Evolutionary conservation across 768 basidiomycete genomes (phyloP).

Genomic region (Tylopilus subfusipes): DNA sequence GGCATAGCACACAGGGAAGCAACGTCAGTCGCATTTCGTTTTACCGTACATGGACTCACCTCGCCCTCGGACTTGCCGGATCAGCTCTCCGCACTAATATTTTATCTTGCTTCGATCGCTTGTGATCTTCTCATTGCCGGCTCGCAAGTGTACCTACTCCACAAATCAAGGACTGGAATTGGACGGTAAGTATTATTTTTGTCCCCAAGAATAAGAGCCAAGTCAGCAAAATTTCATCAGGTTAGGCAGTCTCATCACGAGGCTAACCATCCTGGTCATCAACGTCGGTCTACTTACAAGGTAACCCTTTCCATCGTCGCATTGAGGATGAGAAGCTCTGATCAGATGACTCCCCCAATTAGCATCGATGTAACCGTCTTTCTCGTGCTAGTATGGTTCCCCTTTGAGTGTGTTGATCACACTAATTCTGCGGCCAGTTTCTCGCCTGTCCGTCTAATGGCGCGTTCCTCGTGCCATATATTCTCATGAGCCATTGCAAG

Average conservation of each 20-base stretch:
- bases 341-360: too few relatives aligned
- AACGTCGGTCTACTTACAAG: slow-evolving; percentile 37
- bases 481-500: slow-evolving; percentile 38
- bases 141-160: slow-evolving; percentile 34
- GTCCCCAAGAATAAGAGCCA: background rate
- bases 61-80: background rate
- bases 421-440: slow-evolving; percentile 24
- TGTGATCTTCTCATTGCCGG: slow-evolving; percentile 35
- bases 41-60: background rate
- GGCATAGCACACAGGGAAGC: slow-evolving; percentile 32
- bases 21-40: slow-evolving; percentile 22
- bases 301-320: slow-evolving; percentile 7
- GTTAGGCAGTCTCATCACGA: slow-evolving; percentile 33
- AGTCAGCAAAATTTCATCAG: slow-evolving; percentile 10
- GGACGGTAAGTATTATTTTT: slow-evolving; percentile 21
- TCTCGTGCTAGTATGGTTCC: slow-evolving; percentile 21
- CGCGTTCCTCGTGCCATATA: slow-evolving; percentile 35
- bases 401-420: background rate
- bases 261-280: slow-evolving; percentile 32
- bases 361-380: slow-evolving; percentile 31
- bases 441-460: slow-evolving; percentile 36
- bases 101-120: slow-evolving; percentile 32
- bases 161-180: slow-evolving; percentile 28
- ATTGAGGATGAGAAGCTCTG: background rate
- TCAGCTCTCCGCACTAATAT: slow-evolving; percentile 31